Conservation (phyloP, 495 filamentous ascomycete genomes). For the Talaromyces borbonicus region DNA sequence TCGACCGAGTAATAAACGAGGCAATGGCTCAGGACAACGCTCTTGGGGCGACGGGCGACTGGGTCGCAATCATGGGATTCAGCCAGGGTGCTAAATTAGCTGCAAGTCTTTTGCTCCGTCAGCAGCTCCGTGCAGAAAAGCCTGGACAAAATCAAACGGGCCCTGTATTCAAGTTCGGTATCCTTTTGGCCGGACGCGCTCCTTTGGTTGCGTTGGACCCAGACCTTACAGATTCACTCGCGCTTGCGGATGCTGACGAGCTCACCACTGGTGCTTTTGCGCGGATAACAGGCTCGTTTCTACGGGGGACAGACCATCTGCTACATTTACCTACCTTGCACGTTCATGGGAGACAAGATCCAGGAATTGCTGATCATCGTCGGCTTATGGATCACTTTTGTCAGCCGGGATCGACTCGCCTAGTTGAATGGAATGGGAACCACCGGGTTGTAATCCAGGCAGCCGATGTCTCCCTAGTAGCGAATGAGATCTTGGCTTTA, state of each 20-base stretch:
- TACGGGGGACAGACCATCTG: constrained; percentile 14
- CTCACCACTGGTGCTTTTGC: constrained; percentile 19
- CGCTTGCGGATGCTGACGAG: constrained; percentile 45
- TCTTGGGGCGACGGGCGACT: constrained; percentile 37
- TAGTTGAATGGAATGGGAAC: constrained; percentile 52
- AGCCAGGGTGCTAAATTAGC: constrained; percentile 52
- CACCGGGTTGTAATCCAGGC: constrained; percentile 49
- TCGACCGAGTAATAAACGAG: constrained; percentile 4
- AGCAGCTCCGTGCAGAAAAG: constrained; percentile 27
- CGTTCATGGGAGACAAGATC: constrained; percentile 48
- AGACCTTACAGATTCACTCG: constrained; percentile 35
- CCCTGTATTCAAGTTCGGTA: constrained; percentile 20
- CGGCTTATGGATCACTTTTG: constrained; percentile 40
- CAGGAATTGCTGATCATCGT: constrained; percentile 40
- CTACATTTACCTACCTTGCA: constrained; percentile 46
- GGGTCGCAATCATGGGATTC: constrained; percentile 48
- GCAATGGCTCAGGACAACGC: constrained; percentile 10
- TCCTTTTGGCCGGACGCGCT: constrained; percentile 47
- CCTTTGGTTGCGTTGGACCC: constrained; percentile 42
- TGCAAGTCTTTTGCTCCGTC: constrained; percentile 37
- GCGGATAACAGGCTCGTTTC: constrained; percentile 3
- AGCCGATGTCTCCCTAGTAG: constrained; percentile 40
- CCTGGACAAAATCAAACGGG: constrained; percentile 1
- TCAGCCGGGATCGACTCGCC: constrained; percentile 24
- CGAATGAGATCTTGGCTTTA: constrained; percentile 33